Evolutionary conservation across 257 asterid species (phyloP).

Genomic region (Anisodus acutangulus): DNA sequence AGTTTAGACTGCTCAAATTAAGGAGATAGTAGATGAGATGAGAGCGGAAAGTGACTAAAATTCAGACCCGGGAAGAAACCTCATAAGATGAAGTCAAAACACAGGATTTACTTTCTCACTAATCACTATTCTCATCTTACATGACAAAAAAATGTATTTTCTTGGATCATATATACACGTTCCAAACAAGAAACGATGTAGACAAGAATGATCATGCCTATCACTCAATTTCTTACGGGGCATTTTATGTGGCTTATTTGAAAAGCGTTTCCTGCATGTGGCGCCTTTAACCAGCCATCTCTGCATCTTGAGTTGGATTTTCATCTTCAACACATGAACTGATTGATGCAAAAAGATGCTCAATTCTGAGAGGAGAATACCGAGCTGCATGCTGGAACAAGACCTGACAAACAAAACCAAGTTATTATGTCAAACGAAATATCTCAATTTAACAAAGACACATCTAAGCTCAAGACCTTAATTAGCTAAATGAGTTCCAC

Average conservation of each 20-base stretch:
- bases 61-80: not conserved
- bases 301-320: conserved; percentile 46
- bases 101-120: not conserved
- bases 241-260: not conserved
- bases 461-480: not conserved
- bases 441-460: not conserved
- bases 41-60: not conserved
- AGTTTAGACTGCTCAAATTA: not conserved
- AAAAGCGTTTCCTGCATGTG: not conserved
- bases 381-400: conserved; percentile 89
- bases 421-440: not conserved
- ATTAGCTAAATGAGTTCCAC: not conserved
- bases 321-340: conserved; percentile 45
- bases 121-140: conserved; percentile 8
- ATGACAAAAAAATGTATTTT: not conserved
- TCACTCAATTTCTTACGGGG: not conserved
- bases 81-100: not conserved
- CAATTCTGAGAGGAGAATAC: conserved; percentile 70
- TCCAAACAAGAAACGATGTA: not conserved
- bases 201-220: not conserved
- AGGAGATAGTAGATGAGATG: not conserved
- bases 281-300: conserved; percentile 64
- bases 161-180: not conserved
- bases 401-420: conserved; percentile 53
- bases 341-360: conserved; percentile 70